Percentiles rank a stretch among this genome's conserved stretches.
phyloP scores from a whole-genome alignment of 805 yeast species.

The Cephaloascus albidus region DNA sequence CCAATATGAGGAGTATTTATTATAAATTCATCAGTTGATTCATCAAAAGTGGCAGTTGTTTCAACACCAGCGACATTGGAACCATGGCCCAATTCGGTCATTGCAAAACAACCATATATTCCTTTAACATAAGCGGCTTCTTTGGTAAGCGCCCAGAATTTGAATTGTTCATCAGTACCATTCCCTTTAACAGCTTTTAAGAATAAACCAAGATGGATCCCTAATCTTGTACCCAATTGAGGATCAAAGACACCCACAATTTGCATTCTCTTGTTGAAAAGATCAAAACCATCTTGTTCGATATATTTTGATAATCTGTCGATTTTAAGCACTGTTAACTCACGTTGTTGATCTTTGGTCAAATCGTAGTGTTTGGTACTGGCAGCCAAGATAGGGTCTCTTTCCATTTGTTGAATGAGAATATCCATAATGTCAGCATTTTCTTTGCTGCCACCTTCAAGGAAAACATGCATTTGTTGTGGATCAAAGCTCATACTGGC shows the following conservation, averaged over 20 bases:
- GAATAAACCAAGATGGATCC: slow-evolving; percentile 84
- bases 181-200: slow-evolving; percentile 75
- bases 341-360: slow-evolving; percentile 48
- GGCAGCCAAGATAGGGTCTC: slow-evolving; percentile 57
- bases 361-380: slow-evolving; percentile 48
- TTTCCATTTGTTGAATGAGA: slow-evolving; percentile 48
- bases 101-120: slow-evolving; percentile 81
- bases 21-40: slow-evolving; percentile 52
- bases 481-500: slow-evolving; percentile 27
- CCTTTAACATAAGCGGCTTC: slow-evolving; percentile 53
- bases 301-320: slow-evolving; percentile 52
- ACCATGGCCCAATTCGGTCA: slow-evolving; percentile 93
- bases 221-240: slow-evolving; percentile 69
- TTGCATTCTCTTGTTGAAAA: slow-evolving; percentile 50
- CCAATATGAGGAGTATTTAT: slow-evolving; percentile 85
- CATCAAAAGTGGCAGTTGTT: slow-evolving; percentile 81
- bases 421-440: slow-evolving; percentile 36
- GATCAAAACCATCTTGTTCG: slow-evolving; percentile 32
- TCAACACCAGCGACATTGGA: slow-evolving; percentile 90
- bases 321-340: slow-evolving; percentile 50
- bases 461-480: slow-evolving; percentile 42
- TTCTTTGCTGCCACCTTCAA: slow-evolving; percentile 42
- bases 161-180: slow-evolving; percentile 77
- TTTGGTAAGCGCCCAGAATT: slow-evolving; percentile 71
- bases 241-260: slow-evolving; percentile 66